Evolutionary conservation across 2,329 filamentous ascomycete genomes (phyloP), one percentile per base, ranked within the genome.

Genomic region (Venturia nashicola): DNA sequence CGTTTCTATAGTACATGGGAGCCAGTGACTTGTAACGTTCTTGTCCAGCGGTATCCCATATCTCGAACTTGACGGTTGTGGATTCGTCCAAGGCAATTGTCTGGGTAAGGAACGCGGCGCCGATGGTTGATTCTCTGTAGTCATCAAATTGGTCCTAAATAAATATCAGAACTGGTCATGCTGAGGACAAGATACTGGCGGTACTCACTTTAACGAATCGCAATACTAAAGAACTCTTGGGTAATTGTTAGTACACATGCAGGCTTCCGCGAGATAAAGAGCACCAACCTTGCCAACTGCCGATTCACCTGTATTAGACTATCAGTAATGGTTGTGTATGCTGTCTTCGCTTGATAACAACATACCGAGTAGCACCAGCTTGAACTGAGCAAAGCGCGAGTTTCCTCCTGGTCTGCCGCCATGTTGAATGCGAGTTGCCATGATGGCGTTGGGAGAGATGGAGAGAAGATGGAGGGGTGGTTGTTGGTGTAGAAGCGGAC

Each of bases 1-100:
- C 95, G 76, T 99, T 99, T 71, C 95, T 83, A 80, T 99, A 99
- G 82, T 99, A 99, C 94, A 99, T 99, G 71, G 94, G 94, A 42
- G 94, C 94, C 69, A 99, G 83, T 14, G 94, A 97, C 83, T 97
- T 97, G 84, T 97, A 99, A 73, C 95, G 86, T 79, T 99, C 94
- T 80, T 99, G 94, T 68, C 94, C 94, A 67, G 94, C 94, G 11
- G 94, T 99, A 78, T 97, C 92, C 92, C 94, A 99, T 75, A 99
- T 99, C 79, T 99, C 94, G 74, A 99, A 99, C 82, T 99, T 99
- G 78, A 99, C 93, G 64, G 94, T 99, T 66, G 94, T 97, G 78
- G 86, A 94, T 75, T 97, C 94, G 76, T 97, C 93, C 77, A 99
- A 88, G 65, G 93, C 93, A 76, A 99, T 97, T 70, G 94, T 99